Evolutionary conservation across 2,329 filamentous ascomycete genomes (phyloP).

Genomic region (Cytospora paraplurivora): DNA sequence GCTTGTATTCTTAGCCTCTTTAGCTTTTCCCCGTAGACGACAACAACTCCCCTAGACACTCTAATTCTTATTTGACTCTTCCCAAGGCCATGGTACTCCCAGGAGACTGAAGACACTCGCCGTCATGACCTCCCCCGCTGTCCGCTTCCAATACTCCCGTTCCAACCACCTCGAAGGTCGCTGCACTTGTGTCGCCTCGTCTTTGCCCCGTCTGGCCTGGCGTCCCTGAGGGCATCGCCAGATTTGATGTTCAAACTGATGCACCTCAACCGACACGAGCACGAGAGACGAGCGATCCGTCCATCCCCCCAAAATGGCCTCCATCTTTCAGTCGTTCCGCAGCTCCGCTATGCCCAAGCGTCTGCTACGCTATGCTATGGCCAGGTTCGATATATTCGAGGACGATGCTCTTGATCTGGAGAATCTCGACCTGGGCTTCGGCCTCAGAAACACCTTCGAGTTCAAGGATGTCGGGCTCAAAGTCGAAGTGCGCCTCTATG

Average conservation of each 20-base stretch:
- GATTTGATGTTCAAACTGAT: neutral
- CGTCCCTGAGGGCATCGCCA: slow-evolving; percentile 13
- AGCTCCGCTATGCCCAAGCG: slow-evolving; percentile 82
- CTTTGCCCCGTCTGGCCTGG: neutral
- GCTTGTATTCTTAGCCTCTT: slow-evolving; percentile 1
- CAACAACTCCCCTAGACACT: neutral
- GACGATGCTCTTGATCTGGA: slow-evolving; percentile 84
- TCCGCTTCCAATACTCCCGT: slow-evolving; percentile 18
- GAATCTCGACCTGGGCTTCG: slow-evolving; percentile 80
- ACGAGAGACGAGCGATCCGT: neutral
- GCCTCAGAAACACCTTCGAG: slow-evolving; percentile 80
- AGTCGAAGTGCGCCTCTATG: slow-evolving; percentile 61
- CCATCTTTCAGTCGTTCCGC: slow-evolving; percentile 67
- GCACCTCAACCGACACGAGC: neutral
- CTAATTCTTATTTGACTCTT: slow-evolving; percentile 3
- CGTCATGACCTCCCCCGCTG: slow-evolving; percentile 27
- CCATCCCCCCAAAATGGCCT: slow-evolving; percentile 59
- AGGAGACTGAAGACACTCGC: slow-evolving; percentile 18
- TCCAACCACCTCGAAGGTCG: slow-evolving; percentile 21
- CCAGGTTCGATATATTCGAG: slow-evolving; percentile 82
- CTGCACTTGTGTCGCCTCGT: slow-evolving; percentile 9
- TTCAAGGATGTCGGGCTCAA: slow-evolving; percentile 84
- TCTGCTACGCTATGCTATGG: slow-evolving; percentile 82
- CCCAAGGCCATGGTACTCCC: slow-evolving; percentile 1
- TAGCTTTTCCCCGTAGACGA: neutral